phyloP scores from a whole-genome alignment of 208 protist genomes.

The Leishmania guyanensis region DNA sequence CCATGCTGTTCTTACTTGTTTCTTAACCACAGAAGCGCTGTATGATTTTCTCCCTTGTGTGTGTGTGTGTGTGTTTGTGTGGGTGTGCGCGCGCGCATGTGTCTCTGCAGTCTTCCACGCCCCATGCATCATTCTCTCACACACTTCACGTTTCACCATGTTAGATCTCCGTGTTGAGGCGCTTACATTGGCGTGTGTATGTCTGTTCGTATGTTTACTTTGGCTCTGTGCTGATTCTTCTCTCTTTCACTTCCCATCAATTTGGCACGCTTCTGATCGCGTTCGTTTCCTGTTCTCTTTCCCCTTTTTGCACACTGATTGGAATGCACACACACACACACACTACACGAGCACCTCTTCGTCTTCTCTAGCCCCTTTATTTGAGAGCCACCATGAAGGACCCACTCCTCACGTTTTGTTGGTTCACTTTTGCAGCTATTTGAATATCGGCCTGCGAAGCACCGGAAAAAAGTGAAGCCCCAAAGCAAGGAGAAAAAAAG shows the following conservation, averaged over 20 bases:
- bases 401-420: not conserved
- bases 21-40: not conserved
- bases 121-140: not conserved
- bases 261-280: not conserved
- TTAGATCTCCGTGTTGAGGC: not conserved
- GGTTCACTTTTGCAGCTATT: not conserved
- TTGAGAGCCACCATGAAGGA: not conserved
- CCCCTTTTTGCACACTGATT: not conserved
- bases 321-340: not conserved
- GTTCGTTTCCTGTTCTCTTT: not conserved
- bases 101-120: not conserved
- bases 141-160: not conserved
- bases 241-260: not conserved
- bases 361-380: not conserved
- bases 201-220: conserved; percentile 8
- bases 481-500: not conserved
- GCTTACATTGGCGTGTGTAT: not conserved
- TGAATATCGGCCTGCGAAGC: not conserved
- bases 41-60: not conserved
- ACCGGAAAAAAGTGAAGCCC: not conserved
- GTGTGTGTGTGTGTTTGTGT: not conserved
- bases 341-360: not conserved
- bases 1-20: not conserved
- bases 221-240: not conserved
- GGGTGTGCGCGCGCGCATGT: conserved; percentile 1